Conservation (phyloP, 768 basidiomycete genomes). For the Tulasnella sp. region DNA sequence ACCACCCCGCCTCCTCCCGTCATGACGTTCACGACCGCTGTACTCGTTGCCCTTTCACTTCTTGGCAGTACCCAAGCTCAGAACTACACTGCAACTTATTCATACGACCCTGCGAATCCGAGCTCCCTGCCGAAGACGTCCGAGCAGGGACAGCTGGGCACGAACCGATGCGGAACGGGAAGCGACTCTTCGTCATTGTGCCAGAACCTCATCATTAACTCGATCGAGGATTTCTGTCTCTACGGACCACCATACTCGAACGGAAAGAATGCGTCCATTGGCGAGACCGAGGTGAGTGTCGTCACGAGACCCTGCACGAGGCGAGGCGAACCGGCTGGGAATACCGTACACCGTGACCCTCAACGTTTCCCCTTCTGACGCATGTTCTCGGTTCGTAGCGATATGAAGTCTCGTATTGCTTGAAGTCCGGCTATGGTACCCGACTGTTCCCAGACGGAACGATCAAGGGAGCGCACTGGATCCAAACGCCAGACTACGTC, state of each 20-base stretch:
- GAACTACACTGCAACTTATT: constrained; percentile 8
- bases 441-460: constrained; percentile 19
- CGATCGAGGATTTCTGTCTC: constrained; percentile 44
- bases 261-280: constrained; percentile 37
- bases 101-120: constrained; percentile 7
- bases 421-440: constrained; percentile 32
- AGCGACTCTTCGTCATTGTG: constrained; percentile 48
- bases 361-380: neutral
- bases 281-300: constrained; percentile 58
- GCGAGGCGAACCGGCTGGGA: too few relatives aligned
- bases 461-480: constrained; percentile 21
- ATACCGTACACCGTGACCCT: too few relatives aligned
- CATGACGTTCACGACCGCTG: neutral
- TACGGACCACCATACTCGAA: constrained; percentile 14
- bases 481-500: constrained; percentile 22
- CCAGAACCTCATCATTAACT: constrained; percentile 43
- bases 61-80: neutral
- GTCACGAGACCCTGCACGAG: too few relatives aligned
- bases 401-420: constrained; percentile 56
- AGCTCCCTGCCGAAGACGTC: constrained; percentile 11
- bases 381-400: constrained; percentile 17
- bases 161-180: constrained; percentile 39
- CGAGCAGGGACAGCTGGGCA: constrained; percentile 11
- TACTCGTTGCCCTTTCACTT: neutral
- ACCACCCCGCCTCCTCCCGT: neutral